Percentiles rank a stretch among this genome's conserved stretches.
Conservation (phyloP, 2,329 filamentous ascomycete genomes). For the Pseudocercospora musae region DNA sequence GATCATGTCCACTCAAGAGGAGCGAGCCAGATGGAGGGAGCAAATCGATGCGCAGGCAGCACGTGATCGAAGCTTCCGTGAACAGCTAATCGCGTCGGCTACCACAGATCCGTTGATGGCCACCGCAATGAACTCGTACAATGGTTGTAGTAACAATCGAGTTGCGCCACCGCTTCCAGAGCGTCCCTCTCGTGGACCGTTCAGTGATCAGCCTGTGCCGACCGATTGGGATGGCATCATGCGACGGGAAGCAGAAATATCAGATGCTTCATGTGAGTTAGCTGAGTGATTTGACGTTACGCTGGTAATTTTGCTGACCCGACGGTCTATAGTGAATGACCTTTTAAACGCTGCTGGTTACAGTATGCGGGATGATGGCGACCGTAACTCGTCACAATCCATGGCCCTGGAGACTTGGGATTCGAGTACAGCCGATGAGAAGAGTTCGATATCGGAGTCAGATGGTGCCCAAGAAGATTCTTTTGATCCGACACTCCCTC, state of each 20-base stretch:
- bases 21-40: conserved; percentile 56
- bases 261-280: conserved; percentile 32
- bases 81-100: conserved; percentile 29
- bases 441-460: conserved; percentile 12
- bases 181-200: not conserved
- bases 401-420: conserved; percentile 13
- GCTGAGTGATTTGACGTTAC: not conserved
- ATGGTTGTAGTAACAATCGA: not conserved
- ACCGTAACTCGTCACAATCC: conserved; percentile 3
- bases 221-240: conserved; percentile 32
- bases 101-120: conserved; percentile 29
- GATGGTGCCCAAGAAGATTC: conserved; percentile 1
- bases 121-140: conserved; percentile 16
- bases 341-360: conserved; percentile 45
- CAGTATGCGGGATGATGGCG: conserved; percentile 20
- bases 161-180: conserved; percentile 8
- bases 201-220: conserved; percentile 24
- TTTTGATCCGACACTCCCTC: conserved; percentile 25
- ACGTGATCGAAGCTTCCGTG: conserved; percentile 25
- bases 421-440: conserved; percentile 2
- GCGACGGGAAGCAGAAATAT: conserved; percentile 32
- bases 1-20: conserved; percentile 59
- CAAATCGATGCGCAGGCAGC: conserved; percentile 34
- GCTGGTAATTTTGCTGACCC: not conserved
- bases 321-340: conserved; percentile 35